Conservation (phyloP, 805 yeast genomes). For the Nakazawaea siamensis region DNA sequence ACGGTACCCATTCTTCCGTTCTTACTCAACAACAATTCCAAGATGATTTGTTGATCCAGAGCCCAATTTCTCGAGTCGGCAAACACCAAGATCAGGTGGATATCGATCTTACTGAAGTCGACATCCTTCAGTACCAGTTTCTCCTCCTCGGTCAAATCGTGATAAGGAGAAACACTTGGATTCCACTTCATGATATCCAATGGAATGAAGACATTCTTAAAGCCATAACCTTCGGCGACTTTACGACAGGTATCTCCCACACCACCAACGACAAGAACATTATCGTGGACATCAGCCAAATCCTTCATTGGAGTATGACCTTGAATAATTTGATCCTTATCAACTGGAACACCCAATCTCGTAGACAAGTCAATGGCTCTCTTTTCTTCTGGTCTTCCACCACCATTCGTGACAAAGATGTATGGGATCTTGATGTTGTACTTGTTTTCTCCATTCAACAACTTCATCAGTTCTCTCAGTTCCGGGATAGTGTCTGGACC, state of each 20-base stretch:
- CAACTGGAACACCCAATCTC: constrained; percentile 51
- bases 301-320: constrained; percentile 94
- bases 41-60: constrained; percentile 82
- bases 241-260: constrained; percentile 76
- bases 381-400: constrained; percentile 74
- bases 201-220: constrained; percentile 75
- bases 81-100: constrained; percentile 81
- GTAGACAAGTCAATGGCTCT: constrained; percentile 65
- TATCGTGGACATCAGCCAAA: constrained; percentile 55
- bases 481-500: constrained; percentile 83
- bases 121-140: constrained; percentile 40
- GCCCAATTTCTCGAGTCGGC: constrained; percentile 94
- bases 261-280: constrained; percentile 85
- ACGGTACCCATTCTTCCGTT: constrained; percentile 82
- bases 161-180: constrained; percentile 81
- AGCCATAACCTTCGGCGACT: constrained; percentile 80
- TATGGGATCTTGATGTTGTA: constrained; percentile 76
- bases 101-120: constrained; percentile 59
- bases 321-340: constrained; percentile 77
- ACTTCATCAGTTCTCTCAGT: constrained; percentile 62
- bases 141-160: constrained; percentile 70
- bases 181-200: constrained; percentile 79
- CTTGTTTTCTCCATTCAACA: constrained; percentile 71
- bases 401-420: constrained; percentile 85
- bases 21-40: constrained; percentile 70